Base-by-base conservation (phyloP, 2,329 filamentous ascomycete species). In the Penicillium sp. region DNA sequence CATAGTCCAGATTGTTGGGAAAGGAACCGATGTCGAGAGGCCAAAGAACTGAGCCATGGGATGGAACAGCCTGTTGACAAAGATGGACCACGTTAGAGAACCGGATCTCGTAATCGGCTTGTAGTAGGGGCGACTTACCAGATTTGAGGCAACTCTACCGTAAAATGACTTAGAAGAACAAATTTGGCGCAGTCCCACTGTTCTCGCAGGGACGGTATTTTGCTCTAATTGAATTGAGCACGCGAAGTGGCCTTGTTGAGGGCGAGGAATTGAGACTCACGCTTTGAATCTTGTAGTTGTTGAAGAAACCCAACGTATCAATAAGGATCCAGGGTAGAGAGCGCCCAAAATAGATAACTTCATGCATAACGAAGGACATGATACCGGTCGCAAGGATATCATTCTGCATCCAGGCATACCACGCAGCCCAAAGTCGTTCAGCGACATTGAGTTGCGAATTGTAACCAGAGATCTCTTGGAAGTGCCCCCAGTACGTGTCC, bases 401-500 rank as follows among this genome's bases (percentile, higher is more conserved):
- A 78, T 99, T 99, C 78, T 96, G 92, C 90, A 98, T 97, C 86
- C 89, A 99, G 17, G 94, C 87, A 78, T 99, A 99, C 94, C 93
- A 98, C 46, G 93, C 89, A 79, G 91, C 90, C 95, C 95, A 99
- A 69, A 97, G 84, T 75, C 90, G 89, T 85, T 99, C 95, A 73
- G 89, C 82, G 67, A 92, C 84, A 79, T 92, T 97, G 74, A 99
- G 88, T 69, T 93, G 87, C 61, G 96, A 86, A 86, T 97, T 95
- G 84, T 87, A 86, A 68, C 86, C 85, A 29, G 86, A 84, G 66
- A 90, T 85, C 70, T 88, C 84, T 62, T 88, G 83, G 73, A 86
- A 90, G 65, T 88, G 85, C 69, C 82, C 85, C 87, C 86, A 89
- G 77, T 89, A 90, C 52, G 86, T 86, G 66, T 84, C 83, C 58